Conservation (phyloP, 1,139 yeast genomes). For the Suhomyces panamericanus region DNA sequence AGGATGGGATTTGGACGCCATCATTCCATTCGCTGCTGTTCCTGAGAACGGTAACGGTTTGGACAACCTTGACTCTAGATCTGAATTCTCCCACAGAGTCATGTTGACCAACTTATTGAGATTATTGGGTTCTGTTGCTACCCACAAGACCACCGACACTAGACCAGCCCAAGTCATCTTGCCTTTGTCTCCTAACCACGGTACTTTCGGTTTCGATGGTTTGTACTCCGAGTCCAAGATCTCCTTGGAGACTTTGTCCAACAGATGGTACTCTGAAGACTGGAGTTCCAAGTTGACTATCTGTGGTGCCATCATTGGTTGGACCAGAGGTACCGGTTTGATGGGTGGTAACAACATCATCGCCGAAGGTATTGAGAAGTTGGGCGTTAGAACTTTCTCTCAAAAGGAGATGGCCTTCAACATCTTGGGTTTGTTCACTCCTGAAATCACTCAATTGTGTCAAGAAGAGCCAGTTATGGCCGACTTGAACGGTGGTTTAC, state of each 20-base stretch:
- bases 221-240: constrained; percentile 96
- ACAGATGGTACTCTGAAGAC: constrained; percentile 98
- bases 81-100: constrained; percentile 97
- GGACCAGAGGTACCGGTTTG: constrained; percentile 99
- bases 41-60: constrained; percentile 98
- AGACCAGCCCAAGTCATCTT: constrained; percentile 97
- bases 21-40: constrained; percentile 97
- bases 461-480: constrained; percentile 96
- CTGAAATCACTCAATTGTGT: constrained; percentile 79
- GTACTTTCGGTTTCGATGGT: constrained; percentile 98
- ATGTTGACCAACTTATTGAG: constrained; percentile 96
- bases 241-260: constrained; percentile 91
- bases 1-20: constrained; percentile 96
- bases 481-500: constrained; percentile 98
- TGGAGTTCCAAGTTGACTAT: constrained; percentile 94
- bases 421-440: constrained; percentile 89
- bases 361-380: constrained; percentile 94
- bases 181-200: constrained; percentile 98
- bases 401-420: constrained; percentile 99
- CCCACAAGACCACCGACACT: constrained; percentile 83
- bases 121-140: constrained; percentile 85
- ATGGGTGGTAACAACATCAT: constrained; percentile 96
- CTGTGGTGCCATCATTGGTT: constrained; percentile 98
- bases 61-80: constrained; percentile 88
- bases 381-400: constrained; percentile 96